These are phyloP conservation scores for Aristolochia fimbriata DNA, from an alignment of 164 flowering plant genomes.

Conservation along the genomic window DNA sequence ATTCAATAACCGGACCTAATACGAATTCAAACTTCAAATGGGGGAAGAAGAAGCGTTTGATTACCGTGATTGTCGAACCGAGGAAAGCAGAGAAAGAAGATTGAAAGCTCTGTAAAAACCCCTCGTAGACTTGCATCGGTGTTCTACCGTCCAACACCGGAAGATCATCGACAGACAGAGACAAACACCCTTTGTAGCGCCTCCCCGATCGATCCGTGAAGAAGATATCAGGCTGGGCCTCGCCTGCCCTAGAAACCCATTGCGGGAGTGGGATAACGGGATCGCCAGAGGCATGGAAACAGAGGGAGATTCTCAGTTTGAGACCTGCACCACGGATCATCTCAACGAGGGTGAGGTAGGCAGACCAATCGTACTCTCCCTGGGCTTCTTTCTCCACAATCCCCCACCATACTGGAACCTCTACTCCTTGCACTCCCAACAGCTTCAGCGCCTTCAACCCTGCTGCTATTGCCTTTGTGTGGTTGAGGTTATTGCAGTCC, in stretches of 20 bases:
- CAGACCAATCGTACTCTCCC: constrained; percentile 76
- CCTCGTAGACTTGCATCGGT: constrained; percentile 60
- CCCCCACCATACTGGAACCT: constrained; percentile 94
- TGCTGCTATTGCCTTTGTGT: constrained; percentile 59
- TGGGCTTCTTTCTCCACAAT: constrained; percentile 63
- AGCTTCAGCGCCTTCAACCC: constrained; percentile 85
- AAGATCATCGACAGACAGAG: constrained; percentile 66
- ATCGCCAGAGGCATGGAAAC: constrained; percentile 55
- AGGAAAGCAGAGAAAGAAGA: constrained; percentile 46
- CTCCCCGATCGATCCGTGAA: constrained; percentile 54
- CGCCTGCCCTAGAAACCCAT: constrained; percentile 70
- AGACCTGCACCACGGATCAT: constrained; percentile 73
- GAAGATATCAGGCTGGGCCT: constrained; percentile 43
- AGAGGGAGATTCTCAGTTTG: constrained; percentile 66
- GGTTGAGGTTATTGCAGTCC: constrained; percentile 41
- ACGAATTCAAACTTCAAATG: too few species aligned
- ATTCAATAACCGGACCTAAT: too few species aligned
- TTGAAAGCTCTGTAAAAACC: constrained; percentile 69
- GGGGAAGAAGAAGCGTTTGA: constrained; percentile 1
- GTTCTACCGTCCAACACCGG: constrained; percentile 73
- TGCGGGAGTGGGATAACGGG: constrained; percentile 49
- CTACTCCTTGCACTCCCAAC: constrained; percentile 90
- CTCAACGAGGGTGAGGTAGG: constrained; percentile 63
- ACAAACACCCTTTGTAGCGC: constrained; percentile 54
- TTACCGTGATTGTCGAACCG: constrained; percentile 82